Conservation (phyloP, 352 stramenopile genomes). For the Phytophthora hybrid region DNA sequence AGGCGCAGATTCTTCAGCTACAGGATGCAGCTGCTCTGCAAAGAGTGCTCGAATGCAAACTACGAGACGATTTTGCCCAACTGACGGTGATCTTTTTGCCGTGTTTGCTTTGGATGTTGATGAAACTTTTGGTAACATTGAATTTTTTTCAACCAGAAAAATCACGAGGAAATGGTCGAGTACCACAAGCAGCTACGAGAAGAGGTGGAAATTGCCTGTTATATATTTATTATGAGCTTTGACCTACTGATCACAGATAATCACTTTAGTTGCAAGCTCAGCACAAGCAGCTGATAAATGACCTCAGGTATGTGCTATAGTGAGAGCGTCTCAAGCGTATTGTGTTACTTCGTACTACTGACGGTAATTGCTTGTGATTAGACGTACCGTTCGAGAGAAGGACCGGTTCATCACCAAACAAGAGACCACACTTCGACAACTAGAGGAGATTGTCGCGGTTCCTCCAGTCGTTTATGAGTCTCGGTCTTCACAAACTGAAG, state of each 20-base stretch:
- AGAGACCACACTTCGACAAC: slow-evolving; percentile 49
- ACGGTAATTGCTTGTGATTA: slow-evolving; percentile 11
- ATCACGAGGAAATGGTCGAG: slow-evolving; percentile 53
- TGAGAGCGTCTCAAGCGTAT: background rate
- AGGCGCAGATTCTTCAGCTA: slow-evolving; percentile 53
- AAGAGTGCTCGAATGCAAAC: slow-evolving; percentile 35
- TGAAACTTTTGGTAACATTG: background rate
- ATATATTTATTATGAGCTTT: background rate
- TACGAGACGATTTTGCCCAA: slow-evolving; percentile 43
- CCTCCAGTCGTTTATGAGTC: slow-evolving; percentile 21
- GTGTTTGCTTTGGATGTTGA: background rate
- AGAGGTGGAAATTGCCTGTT: slow-evolving; percentile 34
- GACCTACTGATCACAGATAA: background rate
- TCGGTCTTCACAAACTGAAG: slow-evolving; percentile 58
- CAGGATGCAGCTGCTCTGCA: slow-evolving; percentile 44
- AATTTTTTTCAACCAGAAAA: slow-evolving; percentile 36
- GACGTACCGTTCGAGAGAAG: slow-evolving; percentile 57
- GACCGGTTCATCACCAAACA: slow-evolving; percentile 58
- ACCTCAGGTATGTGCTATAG: slow-evolving; percentile 54
- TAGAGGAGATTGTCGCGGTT: slow-evolving; percentile 45
- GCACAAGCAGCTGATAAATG: slow-evolving; percentile 58
- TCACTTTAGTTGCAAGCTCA: slow-evolving; percentile 49
- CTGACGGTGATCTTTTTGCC: slow-evolving; percentile 40
- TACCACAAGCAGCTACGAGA: slow-evolving; percentile 57
- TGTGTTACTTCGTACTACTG: background rate